Evolutionary conservation across 2,329 filamentous ascomycete species (phyloP).

Genomic region (Colletotrichum cordylinicola): DNA sequence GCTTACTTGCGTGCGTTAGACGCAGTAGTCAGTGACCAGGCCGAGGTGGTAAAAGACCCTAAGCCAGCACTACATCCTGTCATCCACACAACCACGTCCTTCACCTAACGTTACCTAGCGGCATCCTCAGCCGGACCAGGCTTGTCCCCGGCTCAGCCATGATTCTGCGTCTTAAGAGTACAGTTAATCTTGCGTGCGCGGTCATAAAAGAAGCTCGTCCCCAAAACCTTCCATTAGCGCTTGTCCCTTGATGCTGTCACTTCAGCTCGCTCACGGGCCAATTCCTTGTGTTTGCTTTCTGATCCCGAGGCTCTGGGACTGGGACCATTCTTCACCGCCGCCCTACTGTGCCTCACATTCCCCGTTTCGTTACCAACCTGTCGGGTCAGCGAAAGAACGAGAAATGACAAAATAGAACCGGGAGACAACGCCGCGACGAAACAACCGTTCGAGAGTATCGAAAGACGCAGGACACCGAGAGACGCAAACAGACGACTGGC

Average conservation of each 20-base stretch:
- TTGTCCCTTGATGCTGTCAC: neutral
- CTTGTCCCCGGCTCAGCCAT: constrained; percentile 1
- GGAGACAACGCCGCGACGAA: neutral
- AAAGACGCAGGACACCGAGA: neutral
- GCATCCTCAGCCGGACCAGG: neutral
- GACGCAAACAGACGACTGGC: neutral
- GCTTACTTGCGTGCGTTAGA: neutral
- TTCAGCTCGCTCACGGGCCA: neutral
- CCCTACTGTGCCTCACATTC: neutral
- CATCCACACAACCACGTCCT: neutral
- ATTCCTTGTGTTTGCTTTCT: neutral
- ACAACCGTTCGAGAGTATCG: too few relatives aligned
- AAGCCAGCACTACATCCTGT: neutral
- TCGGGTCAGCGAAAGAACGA: constrained; percentile 5
- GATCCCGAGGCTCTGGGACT: neutral
- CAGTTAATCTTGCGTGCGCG: neutral
- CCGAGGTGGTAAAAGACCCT: neutral
- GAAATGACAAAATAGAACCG: neutral
- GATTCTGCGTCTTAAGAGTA: neutral
- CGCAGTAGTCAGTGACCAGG: neutral
- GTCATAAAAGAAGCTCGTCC: neutral
- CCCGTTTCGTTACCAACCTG: neutral
- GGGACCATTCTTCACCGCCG: neutral
- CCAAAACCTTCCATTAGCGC: neutral
- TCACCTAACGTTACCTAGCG: neutral